A percentile compares a stretch with the other conserved stretches of the same genome.
These are phyloP conservation scores for Claviceps pazoutovae DNA, from an alignment of 2,329 filamentous ascomycete species.

Conservation along the genomic window DNA sequence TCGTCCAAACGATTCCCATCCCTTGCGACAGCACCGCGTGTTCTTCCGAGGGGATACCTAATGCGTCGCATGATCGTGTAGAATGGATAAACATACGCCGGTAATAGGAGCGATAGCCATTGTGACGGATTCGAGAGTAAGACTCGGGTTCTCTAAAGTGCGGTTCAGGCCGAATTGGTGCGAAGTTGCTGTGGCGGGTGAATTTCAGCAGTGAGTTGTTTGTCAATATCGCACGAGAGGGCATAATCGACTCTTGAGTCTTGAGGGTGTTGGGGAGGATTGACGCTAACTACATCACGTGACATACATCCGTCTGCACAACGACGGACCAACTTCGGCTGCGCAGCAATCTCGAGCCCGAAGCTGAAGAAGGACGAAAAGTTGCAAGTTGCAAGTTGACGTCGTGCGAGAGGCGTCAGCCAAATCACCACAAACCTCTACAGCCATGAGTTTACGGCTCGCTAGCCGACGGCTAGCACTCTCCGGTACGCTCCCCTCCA, in stretches of 20 bases:
- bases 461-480: constrained; percentile 47
- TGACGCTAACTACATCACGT: neutral
- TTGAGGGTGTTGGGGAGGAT: neutral
- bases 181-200: neutral
- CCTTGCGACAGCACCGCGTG: neutral
- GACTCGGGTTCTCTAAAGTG: neutral
- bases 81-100: constrained; percentile 31
- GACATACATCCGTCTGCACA: neutral
- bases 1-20: neutral
- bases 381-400: neutral
- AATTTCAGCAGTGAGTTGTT: no score
- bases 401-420: neutral
- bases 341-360: neutral
- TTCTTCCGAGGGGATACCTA: constrained; percentile 7
- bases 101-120: constrained; percentile 46
- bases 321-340: constrained; percentile 15
- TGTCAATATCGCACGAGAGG: no score
- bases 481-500: constrained; percentile 35
- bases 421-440: neutral
- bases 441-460: constrained; percentile 49
- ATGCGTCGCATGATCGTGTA: constrained; percentile 12
- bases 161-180: neutral
- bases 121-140: constrained; percentile 13
- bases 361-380: neutral
- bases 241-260: no score